These are phyloP conservation scores for Lasiodiplodia sp. DNA, from an alignment of 2,329 filamentous ascomycete genomes.

Conservation along the genomic window DNA sequence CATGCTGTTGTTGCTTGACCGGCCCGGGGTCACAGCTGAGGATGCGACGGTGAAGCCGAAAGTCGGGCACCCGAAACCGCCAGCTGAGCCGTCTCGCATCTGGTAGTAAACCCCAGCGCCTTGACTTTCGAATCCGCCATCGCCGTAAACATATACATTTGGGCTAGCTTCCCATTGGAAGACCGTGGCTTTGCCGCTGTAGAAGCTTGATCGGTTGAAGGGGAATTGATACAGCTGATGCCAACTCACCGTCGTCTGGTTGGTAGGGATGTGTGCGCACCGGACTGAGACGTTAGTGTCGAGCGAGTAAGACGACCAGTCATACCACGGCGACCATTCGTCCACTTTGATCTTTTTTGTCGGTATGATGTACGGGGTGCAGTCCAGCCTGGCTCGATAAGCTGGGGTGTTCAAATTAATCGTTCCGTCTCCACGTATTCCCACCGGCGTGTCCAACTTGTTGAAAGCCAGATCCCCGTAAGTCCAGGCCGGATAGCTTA, in stretches of 20 bases:
- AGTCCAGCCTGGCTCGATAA: neutral
- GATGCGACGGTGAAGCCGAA: conserved; percentile 3
- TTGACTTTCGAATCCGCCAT: neutral
- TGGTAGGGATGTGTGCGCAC: conserved; percentile 1
- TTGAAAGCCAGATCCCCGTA: neutral
- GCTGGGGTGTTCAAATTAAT: neutral
- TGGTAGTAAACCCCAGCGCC: neutral
- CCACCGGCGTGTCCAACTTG: neutral
- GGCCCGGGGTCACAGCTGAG: neutral
- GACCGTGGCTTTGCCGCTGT: neutral
- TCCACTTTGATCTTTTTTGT: neutral
- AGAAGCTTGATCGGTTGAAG: neutral
- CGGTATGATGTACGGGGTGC: neutral
- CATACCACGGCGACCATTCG: neutral
- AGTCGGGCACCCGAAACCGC: neutral
- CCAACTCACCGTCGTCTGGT: neutral
- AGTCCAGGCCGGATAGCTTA: conserved; percentile 1
- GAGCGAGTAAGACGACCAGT: neutral
- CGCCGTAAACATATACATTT: neutral
- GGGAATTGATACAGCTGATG: neutral
- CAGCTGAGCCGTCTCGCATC: neutral
- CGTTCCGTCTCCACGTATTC: neutral
- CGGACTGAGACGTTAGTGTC: neutral
- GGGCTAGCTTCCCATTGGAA: neutral
- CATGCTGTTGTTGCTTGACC: neutral